A percentile compares a stretch with the other conserved stretches of the same genome.
Evolutionary conservation across 768 basidiomycete species (phyloP).

Genomic region (Psilocybe azurescens): DNA sequence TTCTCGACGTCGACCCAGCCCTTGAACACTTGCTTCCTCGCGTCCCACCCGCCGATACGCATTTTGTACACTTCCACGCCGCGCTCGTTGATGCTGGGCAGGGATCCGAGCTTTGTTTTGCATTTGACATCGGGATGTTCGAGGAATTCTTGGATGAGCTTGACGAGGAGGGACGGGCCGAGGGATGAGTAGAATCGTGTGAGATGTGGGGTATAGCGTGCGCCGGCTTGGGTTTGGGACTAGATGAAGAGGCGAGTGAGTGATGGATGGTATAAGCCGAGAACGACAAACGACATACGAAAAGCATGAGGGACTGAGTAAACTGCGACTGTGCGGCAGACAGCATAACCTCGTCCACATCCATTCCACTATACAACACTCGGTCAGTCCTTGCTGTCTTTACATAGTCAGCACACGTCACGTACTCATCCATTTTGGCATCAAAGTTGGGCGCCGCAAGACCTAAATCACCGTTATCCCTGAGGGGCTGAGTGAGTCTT

Average conservation of each 20-base stretch:
- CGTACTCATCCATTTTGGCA: slow-evolving; percentile 4
- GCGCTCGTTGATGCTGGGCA: slow-evolving; percentile 10
- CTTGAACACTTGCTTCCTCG: slow-evolving; percentile 65
- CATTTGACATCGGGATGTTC: slow-evolving; percentile 48
- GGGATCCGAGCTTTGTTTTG: slow-evolving; percentile 34
- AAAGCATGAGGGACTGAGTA: slow-evolving; percentile 80
- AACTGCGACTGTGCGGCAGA: slow-evolving; percentile 71
- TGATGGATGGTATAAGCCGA: neutral
- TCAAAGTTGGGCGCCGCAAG: slow-evolving; percentile 65
- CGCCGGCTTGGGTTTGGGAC: slow-evolving; percentile 85
- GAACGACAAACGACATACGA: slow-evolving; percentile 55
- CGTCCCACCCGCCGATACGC: slow-evolving; percentile 74
- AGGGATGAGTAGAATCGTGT: slow-evolving; percentile 82
- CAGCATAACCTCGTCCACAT: slow-evolving; percentile 67
- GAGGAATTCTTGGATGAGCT: slow-evolving; percentile 60
- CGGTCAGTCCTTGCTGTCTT: neutral
- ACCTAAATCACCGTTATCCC: slow-evolving; percentile 74
- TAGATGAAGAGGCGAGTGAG: slow-evolving; percentile 30
- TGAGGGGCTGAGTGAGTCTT: slow-evolving; percentile 70
- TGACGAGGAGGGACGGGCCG: slow-evolving; percentile 55
- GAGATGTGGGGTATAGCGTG: slow-evolving; percentile 72
- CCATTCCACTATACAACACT: slow-evolving; percentile 33
- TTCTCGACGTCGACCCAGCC: slow-evolving; percentile 78
- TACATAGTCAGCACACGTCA: neutral
- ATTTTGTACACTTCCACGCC: slow-evolving; percentile 38